Percentiles rank a stretch among this genome's conserved stretches.
Conservation (phyloP, 2,329 filamentous ascomycete genomes). For the Colletotrichum sansevieriae region DNA sequence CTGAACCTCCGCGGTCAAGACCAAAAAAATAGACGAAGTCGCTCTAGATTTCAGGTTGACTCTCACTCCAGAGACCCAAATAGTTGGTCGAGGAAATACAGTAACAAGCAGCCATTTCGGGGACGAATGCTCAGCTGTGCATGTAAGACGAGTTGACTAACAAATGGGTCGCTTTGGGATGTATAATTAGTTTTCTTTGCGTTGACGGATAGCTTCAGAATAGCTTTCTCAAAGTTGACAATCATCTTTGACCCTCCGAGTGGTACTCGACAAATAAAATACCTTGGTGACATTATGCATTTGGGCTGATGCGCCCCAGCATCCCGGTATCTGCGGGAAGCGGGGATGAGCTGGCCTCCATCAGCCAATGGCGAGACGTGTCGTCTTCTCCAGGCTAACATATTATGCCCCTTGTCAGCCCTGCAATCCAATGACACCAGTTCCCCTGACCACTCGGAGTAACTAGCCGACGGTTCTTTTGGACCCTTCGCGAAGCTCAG, state of each 20-base stretch:
- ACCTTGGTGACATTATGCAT: slow-evolving; percentile 7
- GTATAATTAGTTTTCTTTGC: slow-evolving; percentile 37
- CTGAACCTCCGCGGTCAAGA: slow-evolving; percentile 3
- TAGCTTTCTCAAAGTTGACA: not conserved
- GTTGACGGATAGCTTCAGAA: slow-evolving; percentile 21
- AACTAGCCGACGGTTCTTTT: not conserved
- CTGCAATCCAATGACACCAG: slow-evolving; percentile 29
- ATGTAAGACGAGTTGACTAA: slow-evolving; percentile 35
- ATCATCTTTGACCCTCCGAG: not conserved
- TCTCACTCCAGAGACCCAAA: slow-evolving; percentile 6
- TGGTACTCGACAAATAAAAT: not conserved
- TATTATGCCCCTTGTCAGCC: slow-evolving; percentile 11
- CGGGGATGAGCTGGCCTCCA: slow-evolving; percentile 3
- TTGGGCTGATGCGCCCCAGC: not conserved
- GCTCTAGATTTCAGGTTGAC: slow-evolving; percentile 15
- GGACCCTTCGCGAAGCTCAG: slow-evolving; percentile 10
- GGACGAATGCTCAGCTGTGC: slow-evolving; percentile 6
- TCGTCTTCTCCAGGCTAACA: slow-evolving; percentile 22
- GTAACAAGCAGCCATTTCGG: slow-evolving; percentile 8
- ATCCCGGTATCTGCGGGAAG: slow-evolving; percentile 8
- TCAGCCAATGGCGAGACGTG: slow-evolving; percentile 9
- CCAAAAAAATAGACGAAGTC: slow-evolving; percentile 14
- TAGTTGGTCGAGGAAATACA: slow-evolving; percentile 26
- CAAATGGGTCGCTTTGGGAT: slow-evolving; percentile 26
- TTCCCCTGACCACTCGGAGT: not conserved